Percentiles rank a stretch among this genome's conserved stretches.
Evolutionary conservation across 2,329 filamentous ascomycete species (phyloP).

Genomic region (Aureobasidium leucospermi): DNA sequence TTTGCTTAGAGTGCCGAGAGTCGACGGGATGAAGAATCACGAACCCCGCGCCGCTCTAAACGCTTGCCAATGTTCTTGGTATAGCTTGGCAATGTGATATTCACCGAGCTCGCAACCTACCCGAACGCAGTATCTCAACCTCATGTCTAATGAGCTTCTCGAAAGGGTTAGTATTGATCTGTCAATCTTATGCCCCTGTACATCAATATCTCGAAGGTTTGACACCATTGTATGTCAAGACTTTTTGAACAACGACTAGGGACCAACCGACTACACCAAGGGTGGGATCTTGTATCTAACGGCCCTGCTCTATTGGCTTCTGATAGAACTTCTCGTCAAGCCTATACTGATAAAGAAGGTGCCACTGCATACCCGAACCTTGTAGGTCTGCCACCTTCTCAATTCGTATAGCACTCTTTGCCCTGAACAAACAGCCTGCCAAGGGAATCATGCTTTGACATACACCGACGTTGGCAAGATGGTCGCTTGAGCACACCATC

Average conservation of each 20-base stretch:
- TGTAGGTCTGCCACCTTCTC: constrained; percentile 1
- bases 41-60: neutral
- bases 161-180: neutral
- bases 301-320: neutral
- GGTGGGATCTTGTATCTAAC: neutral
- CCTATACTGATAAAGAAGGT: constrained; percentile 1
- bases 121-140: neutral
- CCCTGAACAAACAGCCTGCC: neutral
- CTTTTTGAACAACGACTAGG: neutral
- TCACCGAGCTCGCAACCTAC: neutral
- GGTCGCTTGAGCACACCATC: neutral
- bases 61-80: constrained; percentile 10
- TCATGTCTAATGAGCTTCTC: constrained; percentile 8
- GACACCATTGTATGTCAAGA: neutral
- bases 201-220: neutral
- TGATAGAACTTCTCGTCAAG: neutral
- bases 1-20: constrained; percentile 6
- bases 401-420: neutral
- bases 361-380: neutral
- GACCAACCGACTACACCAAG: neutral
- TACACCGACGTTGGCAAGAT: neutral
- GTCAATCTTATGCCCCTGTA: neutral
- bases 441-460: neutral
- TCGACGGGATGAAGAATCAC: neutral
- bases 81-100: constrained; percentile 7